Evolutionary conservation across 805 yeast genomes (phyloP).

Genomic region (Teunomyces tritomae): DNA sequence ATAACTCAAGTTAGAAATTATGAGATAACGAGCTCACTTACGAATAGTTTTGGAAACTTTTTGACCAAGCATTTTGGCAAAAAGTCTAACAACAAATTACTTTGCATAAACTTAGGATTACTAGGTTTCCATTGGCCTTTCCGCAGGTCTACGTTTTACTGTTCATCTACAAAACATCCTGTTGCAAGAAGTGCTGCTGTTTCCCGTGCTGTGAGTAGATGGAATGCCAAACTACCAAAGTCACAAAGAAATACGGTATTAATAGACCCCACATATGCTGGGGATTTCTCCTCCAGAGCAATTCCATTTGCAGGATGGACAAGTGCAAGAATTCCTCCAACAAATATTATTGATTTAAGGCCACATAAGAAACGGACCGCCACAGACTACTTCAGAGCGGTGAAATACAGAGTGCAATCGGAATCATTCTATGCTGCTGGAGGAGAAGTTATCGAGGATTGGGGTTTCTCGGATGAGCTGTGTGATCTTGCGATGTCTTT

Average conservation of each 20-base stretch:
- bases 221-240: conserved; percentile 22
- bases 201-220: conserved; percentile 32
- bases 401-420: conserved; percentile 40
- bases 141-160: conserved; percentile 37
- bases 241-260: conserved; percentile 20
- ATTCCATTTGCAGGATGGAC: conserved; percentile 39
- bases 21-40: conserved; percentile 25
- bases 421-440: conserved; percentile 30
- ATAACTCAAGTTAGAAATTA: conserved; percentile 34
- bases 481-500: conserved; percentile 29
- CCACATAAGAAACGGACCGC: conserved; percentile 28
- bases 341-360: conserved; percentile 42
- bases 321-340: conserved; percentile 31
- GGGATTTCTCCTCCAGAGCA: conserved; percentile 29
- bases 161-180: conserved; percentile 36
- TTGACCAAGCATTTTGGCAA: conserved; percentile 30
- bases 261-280: conserved; percentile 36
- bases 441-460: conserved; percentile 33
- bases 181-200: conserved; percentile 41
- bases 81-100: conserved; percentile 24
- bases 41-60: background rate
- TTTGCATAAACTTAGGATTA: conserved; percentile 38
- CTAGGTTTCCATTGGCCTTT: conserved; percentile 48
- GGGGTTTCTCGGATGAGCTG: conserved; percentile 26
- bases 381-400: conserved; percentile 35